These are phyloP conservation scores for Pythium periplocum DNA, from an alignment of 352 stramenopile species.

Conservation along the genomic window DNA sequence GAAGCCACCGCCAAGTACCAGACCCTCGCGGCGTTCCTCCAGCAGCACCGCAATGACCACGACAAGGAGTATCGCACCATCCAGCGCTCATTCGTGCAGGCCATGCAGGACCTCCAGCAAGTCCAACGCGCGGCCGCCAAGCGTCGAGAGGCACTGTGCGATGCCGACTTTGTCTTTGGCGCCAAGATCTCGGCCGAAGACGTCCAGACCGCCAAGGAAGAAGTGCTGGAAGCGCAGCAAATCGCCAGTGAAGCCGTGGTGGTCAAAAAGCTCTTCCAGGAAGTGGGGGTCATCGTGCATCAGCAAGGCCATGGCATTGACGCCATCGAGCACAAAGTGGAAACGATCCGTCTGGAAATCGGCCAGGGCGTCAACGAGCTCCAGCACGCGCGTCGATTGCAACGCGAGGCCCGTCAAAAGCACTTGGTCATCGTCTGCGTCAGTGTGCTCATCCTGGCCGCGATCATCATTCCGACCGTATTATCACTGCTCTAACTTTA, in stretches of 20 bases:
- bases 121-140: conserved; percentile 45
- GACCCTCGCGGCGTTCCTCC: conserved; percentile 49
- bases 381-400: conserved; percentile 50
- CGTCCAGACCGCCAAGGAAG: conserved; percentile 71
- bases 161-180: conserved; percentile 58
- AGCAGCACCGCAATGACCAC: conserved; percentile 51
- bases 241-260: conserved; percentile 56
- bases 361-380: conserved; percentile 65
- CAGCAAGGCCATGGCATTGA: conserved; percentile 68
- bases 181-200: conserved; percentile 57
- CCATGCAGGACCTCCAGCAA: conserved; percentile 71
- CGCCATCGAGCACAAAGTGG: conserved; percentile 69
- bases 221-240: conserved; percentile 58
- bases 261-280: conserved; percentile 64
- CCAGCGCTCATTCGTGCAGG: conserved; percentile 52
- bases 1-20: conserved; percentile 60
- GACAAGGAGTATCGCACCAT: conserved; percentile 43
- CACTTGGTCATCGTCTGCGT: conserved; percentile 41
- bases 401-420: conserved; percentile 61
- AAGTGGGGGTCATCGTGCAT: conserved; percentile 54
- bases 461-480: conserved; percentile 48
- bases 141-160: conserved; percentile 56
- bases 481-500: conserved; percentile 26
- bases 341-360: conserved; percentile 69
- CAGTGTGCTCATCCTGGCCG: conserved; percentile 27